A percentile compares a stretch with the other conserved stretches of the same genome.
phyloP scores from a whole-genome alignment of 257 asterid species.

The Capsicum pubescens region DNA sequence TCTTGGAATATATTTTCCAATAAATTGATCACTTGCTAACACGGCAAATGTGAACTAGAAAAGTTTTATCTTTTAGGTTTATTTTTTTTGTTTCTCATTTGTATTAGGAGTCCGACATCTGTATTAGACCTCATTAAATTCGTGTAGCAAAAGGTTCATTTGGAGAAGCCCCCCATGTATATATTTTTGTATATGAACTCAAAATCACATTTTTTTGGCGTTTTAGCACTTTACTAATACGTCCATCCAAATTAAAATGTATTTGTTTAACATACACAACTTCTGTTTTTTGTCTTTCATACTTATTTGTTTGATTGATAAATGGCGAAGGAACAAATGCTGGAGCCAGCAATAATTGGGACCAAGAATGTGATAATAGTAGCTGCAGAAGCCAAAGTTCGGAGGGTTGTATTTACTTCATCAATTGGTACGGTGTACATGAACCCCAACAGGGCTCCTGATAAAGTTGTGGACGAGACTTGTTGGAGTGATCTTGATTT shows the following conservation, averaged over 20 bases:
- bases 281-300: background rate
- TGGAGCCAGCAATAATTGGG: slow-evolving; percentile 92
- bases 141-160: too few relatives aligned
- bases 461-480: slow-evolving; percentile 66
- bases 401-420: slow-evolving; percentile 82
- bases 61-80: slow-evolving; percentile 13
- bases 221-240: too few relatives aligned
- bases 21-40: background rate
- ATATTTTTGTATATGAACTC: too few relatives aligned
- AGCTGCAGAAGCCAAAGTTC: slow-evolving; percentile 78
- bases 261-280: background rate
- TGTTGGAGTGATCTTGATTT: slow-evolving; percentile 97
- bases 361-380: slow-evolving; percentile 72
- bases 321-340: slow-evolving; percentile 79
- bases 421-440: slow-evolving; percentile 86
- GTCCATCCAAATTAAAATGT: too few relatives aligned
- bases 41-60: background rate
- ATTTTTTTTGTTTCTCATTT: too few relatives aligned
- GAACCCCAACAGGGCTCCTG: slow-evolving; percentile 77
- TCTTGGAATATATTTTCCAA: too few relatives aligned
- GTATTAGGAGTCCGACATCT: too few relatives aligned
- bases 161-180: too few relatives aligned
- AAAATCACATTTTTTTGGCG: too few relatives aligned
- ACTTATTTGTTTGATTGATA: background rate
- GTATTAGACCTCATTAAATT: too few relatives aligned